phyloP scores from a whole-genome alignment of 2,329 filamentous ascomycete species.

The Ascochyta lentis region DNA sequence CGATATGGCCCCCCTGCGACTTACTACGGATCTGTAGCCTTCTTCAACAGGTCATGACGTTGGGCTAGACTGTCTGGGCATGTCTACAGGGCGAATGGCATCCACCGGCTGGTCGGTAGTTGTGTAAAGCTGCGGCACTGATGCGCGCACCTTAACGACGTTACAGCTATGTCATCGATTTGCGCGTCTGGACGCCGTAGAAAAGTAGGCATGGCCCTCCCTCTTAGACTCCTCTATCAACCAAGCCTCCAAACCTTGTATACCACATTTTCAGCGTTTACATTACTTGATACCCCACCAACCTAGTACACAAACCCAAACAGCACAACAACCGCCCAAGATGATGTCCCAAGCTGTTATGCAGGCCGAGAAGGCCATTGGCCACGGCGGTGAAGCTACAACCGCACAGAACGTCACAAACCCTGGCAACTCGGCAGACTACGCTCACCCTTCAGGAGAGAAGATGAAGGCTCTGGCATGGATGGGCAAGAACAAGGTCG shows the following conservation, averaged over 20 bases:
- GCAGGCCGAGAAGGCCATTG: conserved; percentile 69
- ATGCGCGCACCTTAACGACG: conserved; percentile 11
- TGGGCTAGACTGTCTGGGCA: conserved; percentile 29
- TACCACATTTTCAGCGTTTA: not conserved
- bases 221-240: not conserved
- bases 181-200: conserved; percentile 14
- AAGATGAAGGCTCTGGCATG: conserved; percentile 83
- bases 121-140: conserved; percentile 21
- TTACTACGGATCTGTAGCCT: conserved; percentile 25
- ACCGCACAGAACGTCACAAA: conserved; percentile 74
- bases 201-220: conserved; percentile 22
- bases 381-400: conserved; percentile 69
- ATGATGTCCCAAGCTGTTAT: conserved; percentile 64
- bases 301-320: not conserved
- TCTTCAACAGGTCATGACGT: conserved; percentile 42
- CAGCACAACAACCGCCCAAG: conserved; percentile 25
- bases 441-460: conserved; percentile 57
- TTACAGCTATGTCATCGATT: conserved; percentile 34
- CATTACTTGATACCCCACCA: conserved; percentile 12
- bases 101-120: conserved; percentile 28
- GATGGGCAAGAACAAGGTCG: conserved; percentile 81
- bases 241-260: not conserved
- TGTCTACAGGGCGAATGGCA: conserved; percentile 33
- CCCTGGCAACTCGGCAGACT: conserved; percentile 53
- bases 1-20: conserved; percentile 21